These are phyloP conservation scores for Solanum bukasovii DNA, from an alignment of 257 asterid species.

Conservation along the genomic window DNA sequence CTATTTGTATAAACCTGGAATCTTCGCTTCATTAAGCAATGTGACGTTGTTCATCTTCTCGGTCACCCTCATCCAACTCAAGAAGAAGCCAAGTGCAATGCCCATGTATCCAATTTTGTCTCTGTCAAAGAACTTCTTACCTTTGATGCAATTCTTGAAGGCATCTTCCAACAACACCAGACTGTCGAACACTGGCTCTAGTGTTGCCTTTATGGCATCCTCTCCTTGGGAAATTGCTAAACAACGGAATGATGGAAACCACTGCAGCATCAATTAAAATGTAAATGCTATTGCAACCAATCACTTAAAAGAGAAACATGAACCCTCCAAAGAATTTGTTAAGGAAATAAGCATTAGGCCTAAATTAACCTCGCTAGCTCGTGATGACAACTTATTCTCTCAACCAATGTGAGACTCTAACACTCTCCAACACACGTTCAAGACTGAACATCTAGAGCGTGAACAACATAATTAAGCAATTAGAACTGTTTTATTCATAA, in stretches of 20 bases:
- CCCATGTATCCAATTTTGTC: slow-evolving; percentile 43
- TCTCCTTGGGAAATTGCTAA: slow-evolving; percentile 20
- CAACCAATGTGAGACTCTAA: no score
- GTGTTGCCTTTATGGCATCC: slow-evolving; percentile 18
- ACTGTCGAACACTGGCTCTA: slow-evolving; percentile 19
- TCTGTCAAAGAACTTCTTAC: slow-evolving; percentile 39
- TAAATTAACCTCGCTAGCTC: neutral
- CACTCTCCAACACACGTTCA: no score
- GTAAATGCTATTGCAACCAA: no score
- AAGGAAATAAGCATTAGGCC: neutral
- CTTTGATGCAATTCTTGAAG: slow-evolving; percentile 35
- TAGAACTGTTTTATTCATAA: neutral
- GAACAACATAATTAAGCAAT: no score
- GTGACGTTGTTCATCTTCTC: slow-evolving; percentile 16
- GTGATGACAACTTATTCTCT: no score
- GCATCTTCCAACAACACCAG: slow-evolving; percentile 40
- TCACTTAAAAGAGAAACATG: no score
- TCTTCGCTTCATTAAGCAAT: slow-evolving; percentile 25
- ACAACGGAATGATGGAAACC: slow-evolving; percentile 34
- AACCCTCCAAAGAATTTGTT: neutral
- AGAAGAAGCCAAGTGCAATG: slow-evolving; percentile 38
- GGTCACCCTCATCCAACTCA: slow-evolving; percentile 32
- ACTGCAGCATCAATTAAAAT: slow-evolving; percentile 19
- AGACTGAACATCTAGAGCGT: no score
- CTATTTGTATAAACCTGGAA: slow-evolving; percentile 39